Base-by-base conservation (phyloP, 805 yeast species). In the Pichia cabralensis region DNA sequence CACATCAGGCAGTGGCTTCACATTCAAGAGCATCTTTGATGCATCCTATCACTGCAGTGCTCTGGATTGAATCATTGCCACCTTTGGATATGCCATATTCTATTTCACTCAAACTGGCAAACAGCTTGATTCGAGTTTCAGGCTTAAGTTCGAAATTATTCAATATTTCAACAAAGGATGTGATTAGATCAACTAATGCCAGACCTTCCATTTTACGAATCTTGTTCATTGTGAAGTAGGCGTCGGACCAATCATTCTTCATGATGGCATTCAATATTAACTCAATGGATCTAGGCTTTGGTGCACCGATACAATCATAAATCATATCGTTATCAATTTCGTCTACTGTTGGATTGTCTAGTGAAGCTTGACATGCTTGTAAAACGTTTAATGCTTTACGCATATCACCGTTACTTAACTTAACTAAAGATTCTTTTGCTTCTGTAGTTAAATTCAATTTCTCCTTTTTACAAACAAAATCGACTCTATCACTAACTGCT, bases 241-340 rank as follows among this genome's bases (percentile, higher is more conserved):
- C 72, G 8, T 86, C 74, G 9, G 81, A 69, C 94, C 96, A 92
- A 49, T 86, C 95, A 41, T 86, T 95, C 46, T 75, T 76, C 52
- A 92, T 60, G 18, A 89, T 75, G 5, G 94, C 71, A 42, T 79
- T 80, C 39, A 92, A 61, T 5, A 86, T 76, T 0, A 74, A 63
- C 47, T 81, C 81, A 17, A 92, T 69, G 45, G 88, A 95, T 26
- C 67, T 69, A 1, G 97, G 97, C 43, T 81, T 81, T 3, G 98
- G 97, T 1, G 94, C 88, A 2, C 99, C 99, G 22, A 92, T 79
- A 54, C 96, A 88, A 43, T 88, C 95, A 55, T 84, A 92, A 24
- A 92, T 77, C 76, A 82, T 78, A 35, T 74, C 76, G 21, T 69
- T 71, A 20, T 79, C 70, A 26, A 92, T 80, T 32, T 71, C 74